Percentiles rank a stretch among this genome's conserved stretches.
Evolutionary conservation across 805 yeast species (phyloP).

Genomic region (Monosporozyma aquatica): DNA sequence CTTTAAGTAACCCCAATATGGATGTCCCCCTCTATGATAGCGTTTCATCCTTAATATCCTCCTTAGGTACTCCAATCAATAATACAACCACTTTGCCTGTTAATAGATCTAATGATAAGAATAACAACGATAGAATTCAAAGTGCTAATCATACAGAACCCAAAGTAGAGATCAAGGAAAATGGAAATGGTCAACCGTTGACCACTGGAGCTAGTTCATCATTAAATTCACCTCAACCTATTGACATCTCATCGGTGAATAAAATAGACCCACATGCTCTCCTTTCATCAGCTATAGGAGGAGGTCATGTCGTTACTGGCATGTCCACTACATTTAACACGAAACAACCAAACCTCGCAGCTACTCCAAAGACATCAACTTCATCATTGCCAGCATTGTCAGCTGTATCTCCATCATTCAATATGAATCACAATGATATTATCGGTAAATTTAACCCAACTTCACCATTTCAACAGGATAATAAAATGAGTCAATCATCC

Average conservation of each 20-base stretch:
- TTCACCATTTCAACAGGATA: neutral
- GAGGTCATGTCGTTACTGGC: neutral
- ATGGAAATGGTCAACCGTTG: neutral
- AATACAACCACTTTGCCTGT: neutral
- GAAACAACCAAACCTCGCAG: neutral
- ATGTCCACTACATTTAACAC: neutral
- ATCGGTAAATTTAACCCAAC: neutral
- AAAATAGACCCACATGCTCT: neutral
- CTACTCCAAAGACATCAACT: neutral
- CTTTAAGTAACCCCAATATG: neutral
- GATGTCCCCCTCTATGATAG: constrained; percentile 7
- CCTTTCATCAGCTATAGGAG: neutral
- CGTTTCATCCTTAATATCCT: constrained; percentile 17
- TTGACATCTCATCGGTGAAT: neutral
- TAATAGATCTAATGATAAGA: neutral
- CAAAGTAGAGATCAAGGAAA: too few species aligned
- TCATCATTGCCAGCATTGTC: neutral
- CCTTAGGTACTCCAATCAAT: constrained; percentile 6
- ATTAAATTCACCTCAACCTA: neutral
- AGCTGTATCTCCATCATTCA: neutral
- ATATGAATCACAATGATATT: neutral
- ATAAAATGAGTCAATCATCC: neutral
- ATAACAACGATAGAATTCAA: neutral
- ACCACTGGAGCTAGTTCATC: neutral
- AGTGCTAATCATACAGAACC: too few species aligned